Evolutionary conservation across 2,329 filamentous ascomycete genomes (phyloP), one percentile per base, ranked within the genome.

Genomic region (Aspergillus versicolor): DNA sequence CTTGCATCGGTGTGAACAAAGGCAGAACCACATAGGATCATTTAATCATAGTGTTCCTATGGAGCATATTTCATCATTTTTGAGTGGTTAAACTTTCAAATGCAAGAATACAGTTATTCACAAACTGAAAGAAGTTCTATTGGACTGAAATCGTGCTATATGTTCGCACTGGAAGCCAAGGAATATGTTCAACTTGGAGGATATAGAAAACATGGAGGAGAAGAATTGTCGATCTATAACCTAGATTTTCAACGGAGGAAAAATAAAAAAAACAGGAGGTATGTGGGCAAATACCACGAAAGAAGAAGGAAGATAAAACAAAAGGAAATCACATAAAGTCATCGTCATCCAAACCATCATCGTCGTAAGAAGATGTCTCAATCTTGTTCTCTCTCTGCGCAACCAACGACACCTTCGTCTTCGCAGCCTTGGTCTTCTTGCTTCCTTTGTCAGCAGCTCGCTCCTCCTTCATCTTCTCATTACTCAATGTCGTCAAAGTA

Each of bases 401-500:
- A 54, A 90, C 89, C 49, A 97, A 81, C 6, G 86, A 88, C 17
- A 90, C 86, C 86, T 99, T 99, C 40, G 89, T 96, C 86, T 97
- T 97, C 61, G 91, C 89, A 4, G 92, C 92, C 84, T 97, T 97
- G 67, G 82, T 87, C 86, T 97, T 99, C 89, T 97, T 99, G 69
- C 88, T 90, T 54, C 90, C 88, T 82, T 96, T 97, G 64, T 96
- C 91, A 3, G 90, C 86, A 4, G 88, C 87, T 84, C 97, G 97
- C 84, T 99, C 94, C 76, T 97, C 92, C 81, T 92, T 95, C 88
- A 97, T 88, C 84, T 96, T 97, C 84, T 97, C 94, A 74, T 99
- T 99, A 73, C 91, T 85, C 56, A 96, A 83, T 5, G 92, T 88
- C n/a, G 92, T 96, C 69, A 99, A 78, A 5, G 85, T 84, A 75